phyloP scores from a whole-genome alignment of 1,284 basidiomycete genomes.

The Ganoderma sp. region DNA sequence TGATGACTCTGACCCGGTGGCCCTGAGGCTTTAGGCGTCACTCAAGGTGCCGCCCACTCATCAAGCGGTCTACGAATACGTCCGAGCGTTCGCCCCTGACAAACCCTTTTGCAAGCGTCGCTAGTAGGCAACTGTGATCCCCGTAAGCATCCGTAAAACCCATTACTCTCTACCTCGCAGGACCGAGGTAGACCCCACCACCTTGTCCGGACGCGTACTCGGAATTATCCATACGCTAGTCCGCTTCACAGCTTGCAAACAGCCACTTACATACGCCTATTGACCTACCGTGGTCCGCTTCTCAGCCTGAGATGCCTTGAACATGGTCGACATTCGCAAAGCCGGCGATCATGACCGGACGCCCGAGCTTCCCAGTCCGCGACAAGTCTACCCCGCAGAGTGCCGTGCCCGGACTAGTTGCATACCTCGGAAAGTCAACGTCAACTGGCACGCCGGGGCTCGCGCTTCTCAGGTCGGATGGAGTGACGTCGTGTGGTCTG shows the following conservation, averaged over 20 bases:
- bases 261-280: not conserved
- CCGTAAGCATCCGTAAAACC: not conserved
- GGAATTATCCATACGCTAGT: not conserved
- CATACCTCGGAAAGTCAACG: constrained; percentile 1
- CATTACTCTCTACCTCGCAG: not conserved
- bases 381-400: not conserved
- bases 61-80: not conserved
- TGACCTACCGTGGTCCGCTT: too few relatives aligned
- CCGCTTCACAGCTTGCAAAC: not conserved
- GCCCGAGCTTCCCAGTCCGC: constrained; percentile 6
- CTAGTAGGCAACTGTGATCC: not conserved
- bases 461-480: not conserved
- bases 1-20: not conserved
- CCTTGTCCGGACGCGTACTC: not conserved
- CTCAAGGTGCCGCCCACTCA: not conserved
- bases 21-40: not conserved
- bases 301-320: not conserved
- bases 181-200: not conserved
- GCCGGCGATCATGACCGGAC: constrained; percentile 1
- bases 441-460: not conserved
- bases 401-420: not conserved
- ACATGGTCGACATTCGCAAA: not conserved
- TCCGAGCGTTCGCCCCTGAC: not conserved
- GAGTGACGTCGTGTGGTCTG: not conserved
- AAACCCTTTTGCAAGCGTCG: too few relatives aligned